Percentiles rank a stretch among this genome's conserved stretches.
phyloP scores from a whole-genome alignment of 805 yeast species.

The Debaryomyces tyrocola region DNA sequence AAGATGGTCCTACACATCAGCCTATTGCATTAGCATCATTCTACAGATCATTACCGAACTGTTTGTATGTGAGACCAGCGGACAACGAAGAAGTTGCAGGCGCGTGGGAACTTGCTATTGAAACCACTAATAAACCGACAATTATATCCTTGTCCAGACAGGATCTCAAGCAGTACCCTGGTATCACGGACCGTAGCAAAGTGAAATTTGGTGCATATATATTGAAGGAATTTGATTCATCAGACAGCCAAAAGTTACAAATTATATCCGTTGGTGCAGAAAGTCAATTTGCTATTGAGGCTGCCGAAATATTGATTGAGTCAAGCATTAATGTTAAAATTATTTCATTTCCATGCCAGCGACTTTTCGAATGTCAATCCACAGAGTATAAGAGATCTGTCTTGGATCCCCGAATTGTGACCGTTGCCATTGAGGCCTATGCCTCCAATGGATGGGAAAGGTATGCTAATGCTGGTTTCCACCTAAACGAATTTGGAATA shows the following conservation, averaged over 20 bases:
- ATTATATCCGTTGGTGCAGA: constrained; percentile 94
- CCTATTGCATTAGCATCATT: constrained; percentile 88
- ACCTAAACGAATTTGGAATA: constrained; percentile 31
- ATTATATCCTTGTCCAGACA: constrained; percentile 81
- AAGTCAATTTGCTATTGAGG: constrained; percentile 62
- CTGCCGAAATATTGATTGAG: constrained; percentile 20
- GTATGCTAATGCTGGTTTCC: constrained; percentile 34
- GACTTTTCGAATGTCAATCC: too few relatives aligned
- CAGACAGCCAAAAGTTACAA: constrained; percentile 48
- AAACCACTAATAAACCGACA: constrained; percentile 64
- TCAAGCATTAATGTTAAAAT: constrained; percentile 23
- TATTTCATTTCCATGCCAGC: constrained; percentile 4
- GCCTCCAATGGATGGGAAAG: constrained; percentile 36
- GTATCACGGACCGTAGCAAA: constrained; percentile 89
- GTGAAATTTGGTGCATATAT: constrained; percentile 91
- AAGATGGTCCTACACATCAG: constrained; percentile 93
- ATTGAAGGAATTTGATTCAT: constrained; percentile 53
- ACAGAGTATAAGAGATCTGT: too few relatives aligned
- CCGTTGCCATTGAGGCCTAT: constrained; percentile 33
- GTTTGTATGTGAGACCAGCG: constrained; percentile 89
- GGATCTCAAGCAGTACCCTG: constrained; percentile 88
- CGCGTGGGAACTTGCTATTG: constrained; percentile 69
- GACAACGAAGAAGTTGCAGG: constrained; percentile 89
- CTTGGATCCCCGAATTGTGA: constrained; percentile 18
- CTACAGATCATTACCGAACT: constrained; percentile 80